These are phyloP conservation scores for Aegilops speltoides DNA, from an alignment of 176 grass and related monocot species.

Conservation along the genomic window DNA sequence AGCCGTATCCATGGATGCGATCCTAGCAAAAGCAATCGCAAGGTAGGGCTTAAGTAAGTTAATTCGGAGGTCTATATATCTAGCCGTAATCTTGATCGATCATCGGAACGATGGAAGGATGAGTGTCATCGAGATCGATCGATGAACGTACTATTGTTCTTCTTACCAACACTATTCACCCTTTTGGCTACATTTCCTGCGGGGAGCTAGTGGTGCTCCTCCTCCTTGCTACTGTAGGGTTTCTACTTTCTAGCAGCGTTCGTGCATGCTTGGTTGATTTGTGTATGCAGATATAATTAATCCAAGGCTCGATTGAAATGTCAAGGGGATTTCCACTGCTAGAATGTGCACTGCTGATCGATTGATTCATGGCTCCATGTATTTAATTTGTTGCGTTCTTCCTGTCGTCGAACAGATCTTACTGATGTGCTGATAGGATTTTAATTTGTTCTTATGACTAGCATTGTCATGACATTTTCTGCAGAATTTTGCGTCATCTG, in stretches of 20 bases:
- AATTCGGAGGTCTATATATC: conserved; percentile 5
- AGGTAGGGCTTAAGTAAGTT: conserved; percentile 28
- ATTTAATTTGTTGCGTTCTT: neutral
- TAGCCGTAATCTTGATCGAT: conserved; percentile 9
- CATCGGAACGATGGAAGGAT: neutral
- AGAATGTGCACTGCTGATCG: neutral
- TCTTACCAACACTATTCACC: conserved; percentile 19
- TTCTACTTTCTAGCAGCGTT: conserved; percentile 45
- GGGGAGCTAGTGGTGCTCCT: neutral
- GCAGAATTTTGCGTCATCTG: neutral
- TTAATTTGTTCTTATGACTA: neutral
- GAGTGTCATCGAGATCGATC: neutral
- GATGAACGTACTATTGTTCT: conserved; percentile 32
- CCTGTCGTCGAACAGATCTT: neutral
- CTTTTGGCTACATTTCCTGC: conserved; percentile 38
- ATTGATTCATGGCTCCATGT: neutral
- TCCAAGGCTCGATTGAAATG: conserved; percentile 14
- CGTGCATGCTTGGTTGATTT: conserved; percentile 32
- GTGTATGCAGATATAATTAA: conserved; percentile 48
- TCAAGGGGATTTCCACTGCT: neutral
- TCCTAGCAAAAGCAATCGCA: neutral
- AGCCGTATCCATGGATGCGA: neutral
- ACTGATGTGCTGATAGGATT: neutral
- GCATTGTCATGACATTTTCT: neutral
- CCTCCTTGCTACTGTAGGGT: conserved; percentile 50